Evolutionary conservation across 2,329 filamentous ascomycete genomes (phyloP).

Genomic region (Daldinia sp.): DNA sequence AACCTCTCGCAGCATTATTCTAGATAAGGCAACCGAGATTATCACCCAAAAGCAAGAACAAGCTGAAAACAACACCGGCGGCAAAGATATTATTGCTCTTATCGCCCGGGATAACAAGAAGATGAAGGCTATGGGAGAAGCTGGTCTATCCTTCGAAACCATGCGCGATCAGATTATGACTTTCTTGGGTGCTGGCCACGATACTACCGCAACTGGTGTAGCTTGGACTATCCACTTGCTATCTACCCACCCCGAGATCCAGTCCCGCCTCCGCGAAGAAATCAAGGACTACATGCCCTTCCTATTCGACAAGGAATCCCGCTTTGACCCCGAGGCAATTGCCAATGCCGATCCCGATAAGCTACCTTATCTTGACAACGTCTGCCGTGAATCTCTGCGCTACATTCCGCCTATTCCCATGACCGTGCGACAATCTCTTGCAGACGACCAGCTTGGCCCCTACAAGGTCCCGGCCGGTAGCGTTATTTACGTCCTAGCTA

Average conservation of each 20-base stretch:
- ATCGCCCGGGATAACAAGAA: conserved; percentile 58
- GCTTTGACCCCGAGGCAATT: conserved; percentile 50
- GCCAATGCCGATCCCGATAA: conserved; percentile 54
- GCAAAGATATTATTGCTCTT: conserved; percentile 57
- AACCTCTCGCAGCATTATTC: conserved; percentile 52
- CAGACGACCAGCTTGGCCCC: conserved; percentile 55
- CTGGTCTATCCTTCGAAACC: conserved; percentile 54
- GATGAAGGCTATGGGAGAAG: conserved; percentile 53
- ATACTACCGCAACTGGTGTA: conserved; percentile 59
- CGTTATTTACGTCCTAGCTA: conserved; percentile 58
- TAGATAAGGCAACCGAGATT: conserved; percentile 53
- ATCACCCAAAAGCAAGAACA: conserved; percentile 53
- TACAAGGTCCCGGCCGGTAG: conserved; percentile 58
- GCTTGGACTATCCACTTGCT: conserved; percentile 59
- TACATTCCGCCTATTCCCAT: conserved; percentile 61
- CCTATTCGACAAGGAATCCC: conserved; percentile 53
- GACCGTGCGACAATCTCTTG: conserved; percentile 58
- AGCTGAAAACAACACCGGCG: conserved; percentile 49
- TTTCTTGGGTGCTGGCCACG: conserved; percentile 58
- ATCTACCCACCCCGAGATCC: conserved; percentile 55
- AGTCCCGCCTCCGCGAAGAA: conserved; percentile 56
- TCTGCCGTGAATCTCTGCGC: conserved; percentile 61
- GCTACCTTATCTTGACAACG: conserved; percentile 60
- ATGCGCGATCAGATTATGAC: conserved; percentile 57
- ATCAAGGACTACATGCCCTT: conserved; percentile 54